Base-by-base conservation (phyloP, 495 filamentous ascomycete genomes). In the Aspergillus kassunensis region DNA sequence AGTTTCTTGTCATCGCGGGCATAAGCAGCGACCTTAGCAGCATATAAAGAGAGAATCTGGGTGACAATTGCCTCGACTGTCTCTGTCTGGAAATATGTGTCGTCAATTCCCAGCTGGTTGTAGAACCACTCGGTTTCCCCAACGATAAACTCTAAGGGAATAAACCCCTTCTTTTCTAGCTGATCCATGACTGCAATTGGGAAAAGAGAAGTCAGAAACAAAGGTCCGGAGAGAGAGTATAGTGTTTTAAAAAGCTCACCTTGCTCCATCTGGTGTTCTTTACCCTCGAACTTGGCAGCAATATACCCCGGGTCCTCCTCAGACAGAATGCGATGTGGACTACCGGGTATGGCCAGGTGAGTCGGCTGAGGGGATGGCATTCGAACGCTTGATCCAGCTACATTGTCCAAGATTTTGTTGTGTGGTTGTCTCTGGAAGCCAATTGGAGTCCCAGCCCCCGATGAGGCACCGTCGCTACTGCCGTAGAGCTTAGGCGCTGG, bases 41-140 rank as follows among this genome's bases (percentile, higher is more conserved):
- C 95, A 64, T 97, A 98, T 25, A 98, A 80, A 12, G 92, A 97
- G 43, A 91, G 91, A 56, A 98, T 90, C 64, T 96, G 88, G 61
- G 87, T 95, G 53, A 90, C 87, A 55, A 98, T 92, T 43, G 87
- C 89, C 35, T 91, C 87, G 20, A 84, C 86, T 3, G 80, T 80
- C 73, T 98, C 93, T 30, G 90, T 89, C 66, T 95, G 87, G 77
- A 98, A 98, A 73, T 98, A 98, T 74, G 96, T 91, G 70, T 98
- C 93, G 69, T 98, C 93, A 61, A 98, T 98, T 45, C 93, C 95
- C 12, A 98, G 80, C 66, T 91, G 87, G 58, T 93, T 88, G 74
- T 98, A 98, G 78, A 98, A 98, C 95, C 93, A 97, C 15, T 80
- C 78, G 25, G 90, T 89, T 70, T 98, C 90, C 2, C 83, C 79